phyloP scores from a whole-genome alignment of 441 rosid genomes.

The Gossypium lobatum region DNA sequence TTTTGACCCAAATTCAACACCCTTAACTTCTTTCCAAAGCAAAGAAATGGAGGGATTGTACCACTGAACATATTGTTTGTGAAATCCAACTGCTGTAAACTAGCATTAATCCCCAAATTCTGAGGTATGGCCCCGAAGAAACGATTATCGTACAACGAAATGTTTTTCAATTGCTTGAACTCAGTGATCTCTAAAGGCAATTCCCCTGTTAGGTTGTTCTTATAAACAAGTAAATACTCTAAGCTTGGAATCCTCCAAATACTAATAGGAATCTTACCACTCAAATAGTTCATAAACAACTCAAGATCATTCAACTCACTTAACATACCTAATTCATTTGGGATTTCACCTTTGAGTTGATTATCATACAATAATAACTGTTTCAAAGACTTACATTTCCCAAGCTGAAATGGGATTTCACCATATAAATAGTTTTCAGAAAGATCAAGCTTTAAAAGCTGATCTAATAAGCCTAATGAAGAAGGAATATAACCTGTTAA shows the following conservation, averaged over 20 bases:
- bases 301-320: constrained; percentile 37
- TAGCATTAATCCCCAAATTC: constrained; percentile 57
- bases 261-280: constrained; percentile 57
- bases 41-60: constrained; percentile 54
- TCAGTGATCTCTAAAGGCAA: constrained; percentile 56
- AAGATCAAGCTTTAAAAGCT: constrained; percentile 39
- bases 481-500: constrained; percentile 59
- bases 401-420: constrained; percentile 56
- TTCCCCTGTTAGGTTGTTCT: constrained; percentile 60
- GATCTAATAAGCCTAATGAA: constrained; percentile 46
- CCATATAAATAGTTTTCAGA: constrained; percentile 56
- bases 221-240: constrained; percentile 34
- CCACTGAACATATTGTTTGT: constrained; percentile 53
- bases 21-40: constrained; percentile 44
- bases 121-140: constrained; percentile 58
- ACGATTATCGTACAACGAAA: constrained; percentile 43
- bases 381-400: constrained; percentile 55
- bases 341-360: constrained; percentile 66
- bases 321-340: constrained; percentile 45
- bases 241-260: constrained; percentile 68
- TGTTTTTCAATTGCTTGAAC: constrained; percentile 44
- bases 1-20: constrained; percentile 48
- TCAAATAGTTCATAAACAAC: constrained; percentile 48
- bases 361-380: constrained; percentile 35
- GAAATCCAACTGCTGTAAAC: constrained; percentile 57